Base-by-base conservation (phyloP, 495 filamentous ascomycete species). In the Xylaria cubensis region DNA sequence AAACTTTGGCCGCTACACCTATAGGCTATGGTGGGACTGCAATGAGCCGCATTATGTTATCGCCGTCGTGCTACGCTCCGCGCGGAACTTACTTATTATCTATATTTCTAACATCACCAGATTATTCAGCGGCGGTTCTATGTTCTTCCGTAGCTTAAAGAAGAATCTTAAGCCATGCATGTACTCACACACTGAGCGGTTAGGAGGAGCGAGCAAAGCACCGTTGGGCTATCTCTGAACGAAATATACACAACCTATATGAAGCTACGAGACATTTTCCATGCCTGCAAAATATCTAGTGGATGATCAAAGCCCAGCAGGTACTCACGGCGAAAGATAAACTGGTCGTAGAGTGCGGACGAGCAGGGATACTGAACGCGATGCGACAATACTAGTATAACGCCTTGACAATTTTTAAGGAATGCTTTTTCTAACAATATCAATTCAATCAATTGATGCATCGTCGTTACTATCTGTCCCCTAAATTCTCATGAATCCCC, bases 111-210 rank as follows among this genome's bases (percentile, higher is more conserved):
- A 24, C 51, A 63, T 15, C 3, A 8, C 61, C 58, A 4, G 5
- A 63, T 63, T 63, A 63, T 44, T 63, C 61, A 63, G 8, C 39
- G 39, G 15, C 39, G 58, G 58, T n/a, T 39, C 7, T 39, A 39
- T 2, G 15, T 61, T 61, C 19, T 61, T 17, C 58, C 58, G 34
- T 0, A 21, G 3, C 32, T 39, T 34, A 7, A 24, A 21, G 10
- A 19, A 36, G 7, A 2, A 39, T 39, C 34, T n/a, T 39, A 6
- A 59, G 10, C 29, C 10, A 29, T 26, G 12, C 3, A 13, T 32
- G 29, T 2, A 13, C 32, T 13, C 36, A 12, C 53, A 56, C 53
- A 17, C 26, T 17, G 6, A 56, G 19, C 26, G 26, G 4, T 15
- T 56, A 13, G 17, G 26, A 56, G 3, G 4, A 56, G 53, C 24